These are phyloP conservation scores for Apodospora peruviana DNA, from an alignment of 495 filamentous ascomycete genomes.

Conservation along the genomic window DNA sequence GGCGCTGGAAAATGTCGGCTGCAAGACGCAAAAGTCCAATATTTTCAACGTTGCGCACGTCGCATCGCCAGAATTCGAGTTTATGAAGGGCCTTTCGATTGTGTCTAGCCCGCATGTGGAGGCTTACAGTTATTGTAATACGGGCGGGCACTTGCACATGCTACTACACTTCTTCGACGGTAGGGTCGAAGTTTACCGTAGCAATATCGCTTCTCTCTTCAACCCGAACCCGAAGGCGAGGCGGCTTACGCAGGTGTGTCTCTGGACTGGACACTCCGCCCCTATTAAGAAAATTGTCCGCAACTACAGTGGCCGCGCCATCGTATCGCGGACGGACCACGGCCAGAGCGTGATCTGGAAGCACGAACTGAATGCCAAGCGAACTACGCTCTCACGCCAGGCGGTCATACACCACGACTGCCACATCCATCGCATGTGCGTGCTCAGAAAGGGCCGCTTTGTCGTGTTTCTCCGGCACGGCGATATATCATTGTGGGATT, in stretches of 20 bases:
- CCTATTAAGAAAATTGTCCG: slow-evolving; percentile 80
- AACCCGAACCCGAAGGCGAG: slow-evolving; percentile 66
- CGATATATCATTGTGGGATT: slow-evolving; percentile 79
- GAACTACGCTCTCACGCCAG: slow-evolving; percentile 55
- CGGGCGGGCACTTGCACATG: slow-evolving; percentile 61
- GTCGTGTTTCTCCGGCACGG: slow-evolving; percentile 75
- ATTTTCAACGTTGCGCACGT: slow-evolving; percentile 88
- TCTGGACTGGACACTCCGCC: slow-evolving; percentile 81
- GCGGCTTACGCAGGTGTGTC: slow-evolving; percentile 51
- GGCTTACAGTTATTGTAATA: slow-evolving; percentile 66
- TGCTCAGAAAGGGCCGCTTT: slow-evolving; percentile 69
- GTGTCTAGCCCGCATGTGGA: slow-evolving; percentile 53
- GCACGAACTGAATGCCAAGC: slow-evolving; percentile 44
- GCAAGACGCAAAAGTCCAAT: slow-evolving; percentile 59
- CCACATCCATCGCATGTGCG: slow-evolving; percentile 77
- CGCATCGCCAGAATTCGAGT: slow-evolving; percentile 56
- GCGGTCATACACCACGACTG: slow-evolving; percentile 64
- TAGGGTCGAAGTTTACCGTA: slow-evolving; percentile 73
- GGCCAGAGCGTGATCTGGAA: slow-evolving; percentile 82
- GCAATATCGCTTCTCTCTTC: slow-evolving; percentile 72
- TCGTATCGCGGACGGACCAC: slow-evolving; percentile 74
- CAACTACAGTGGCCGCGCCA: slow-evolving; percentile 70
- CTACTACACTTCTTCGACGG: slow-evolving; percentile 86
- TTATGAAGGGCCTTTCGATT: slow-evolving; percentile 41
- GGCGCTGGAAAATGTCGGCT: slow-evolving; percentile 86